Conservation (phyloP, 192 early-diverging fungal species). For the Podochytrium sp. region DNA sequence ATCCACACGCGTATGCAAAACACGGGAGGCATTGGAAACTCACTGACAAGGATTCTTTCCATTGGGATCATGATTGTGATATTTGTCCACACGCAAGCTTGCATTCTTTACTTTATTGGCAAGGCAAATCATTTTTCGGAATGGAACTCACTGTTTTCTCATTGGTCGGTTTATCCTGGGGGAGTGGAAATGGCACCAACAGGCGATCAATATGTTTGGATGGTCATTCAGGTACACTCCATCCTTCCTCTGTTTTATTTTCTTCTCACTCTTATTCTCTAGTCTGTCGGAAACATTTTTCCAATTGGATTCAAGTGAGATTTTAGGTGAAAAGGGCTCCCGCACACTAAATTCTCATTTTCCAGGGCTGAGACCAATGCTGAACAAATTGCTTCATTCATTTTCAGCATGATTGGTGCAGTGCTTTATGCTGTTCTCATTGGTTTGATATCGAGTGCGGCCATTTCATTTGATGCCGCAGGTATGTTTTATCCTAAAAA, state of each 20-base stretch:
- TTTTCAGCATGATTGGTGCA: background rate
- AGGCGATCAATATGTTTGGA: constrained; percentile 10
- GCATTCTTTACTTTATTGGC: constrained; percentile 20
- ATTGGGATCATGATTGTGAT: constrained; percentile 8
- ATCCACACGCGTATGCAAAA: constrained; percentile 4
- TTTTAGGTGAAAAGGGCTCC: background rate
- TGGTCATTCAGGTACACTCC: background rate
- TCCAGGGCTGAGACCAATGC: constrained; percentile 1
- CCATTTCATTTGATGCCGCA: constrained; percentile 2
- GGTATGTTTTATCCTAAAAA: background rate
- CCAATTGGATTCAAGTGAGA: background rate
- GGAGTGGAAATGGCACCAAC: background rate
- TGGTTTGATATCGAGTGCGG: constrained; percentile 10
- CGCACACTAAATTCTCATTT: background rate
- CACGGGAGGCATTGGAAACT: constrained; percentile 18
- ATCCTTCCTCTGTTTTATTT: background rate
- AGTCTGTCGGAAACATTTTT: constrained; percentile 3
- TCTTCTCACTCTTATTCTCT: background rate
- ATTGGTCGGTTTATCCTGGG: background rate
- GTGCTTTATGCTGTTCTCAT: constrained; percentile 22
- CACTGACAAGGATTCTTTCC: background rate
- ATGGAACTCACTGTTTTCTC: background rate
- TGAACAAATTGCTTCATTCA: background rate
- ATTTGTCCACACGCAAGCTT: constrained; percentile 37
- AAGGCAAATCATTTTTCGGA: background rate